Evolutionary conservation across 495 filamentous ascomycete species (phyloP).

Genomic region (Xylaria castorea): DNA sequence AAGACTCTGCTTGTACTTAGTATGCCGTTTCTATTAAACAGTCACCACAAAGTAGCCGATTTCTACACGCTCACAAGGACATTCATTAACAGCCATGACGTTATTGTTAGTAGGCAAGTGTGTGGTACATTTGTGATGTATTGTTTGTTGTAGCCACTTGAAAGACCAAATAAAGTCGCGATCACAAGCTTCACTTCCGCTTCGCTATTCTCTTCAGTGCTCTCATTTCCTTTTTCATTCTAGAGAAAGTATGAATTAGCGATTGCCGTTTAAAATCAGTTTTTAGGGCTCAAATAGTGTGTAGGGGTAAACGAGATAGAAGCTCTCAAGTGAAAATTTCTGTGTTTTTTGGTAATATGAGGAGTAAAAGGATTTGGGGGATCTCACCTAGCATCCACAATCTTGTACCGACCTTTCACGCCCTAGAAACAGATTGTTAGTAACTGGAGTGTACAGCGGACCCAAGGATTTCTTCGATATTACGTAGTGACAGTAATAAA

Average conservation of each 20-base stretch:
- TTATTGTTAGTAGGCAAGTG: neutral
- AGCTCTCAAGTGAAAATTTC: neutral
- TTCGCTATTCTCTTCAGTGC: constrained; percentile 79
- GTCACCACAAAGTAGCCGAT: neutral
- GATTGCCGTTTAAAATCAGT: neutral
- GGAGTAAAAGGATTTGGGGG: neutral
- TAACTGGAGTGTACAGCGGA: constrained; percentile 48
- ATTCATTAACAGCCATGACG: neutral
- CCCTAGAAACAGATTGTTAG: constrained; percentile 48
- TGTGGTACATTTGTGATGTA: constrained; percentile 1
- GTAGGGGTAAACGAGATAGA: neutral
- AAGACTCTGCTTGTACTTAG: neutral
- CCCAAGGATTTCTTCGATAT: constrained; percentile 13
- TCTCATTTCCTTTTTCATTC: constrained; percentile 96
- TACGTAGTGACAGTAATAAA: neutral
- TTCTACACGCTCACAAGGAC: neutral
- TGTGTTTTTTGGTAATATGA: neutral
- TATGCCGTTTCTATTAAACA: neutral
- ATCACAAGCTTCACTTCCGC: constrained; percentile 40
- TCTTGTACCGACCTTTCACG: constrained; percentile 98
- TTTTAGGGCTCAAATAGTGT: neutral
- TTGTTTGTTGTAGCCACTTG: neutral
- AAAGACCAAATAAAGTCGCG: neutral
- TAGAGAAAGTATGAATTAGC: constrained; percentile 12
- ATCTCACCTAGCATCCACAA: constrained; percentile 79